phyloP scores from a whole-genome alignment of 129 eudicot species.

The Artemisia tridentata region DNA sequence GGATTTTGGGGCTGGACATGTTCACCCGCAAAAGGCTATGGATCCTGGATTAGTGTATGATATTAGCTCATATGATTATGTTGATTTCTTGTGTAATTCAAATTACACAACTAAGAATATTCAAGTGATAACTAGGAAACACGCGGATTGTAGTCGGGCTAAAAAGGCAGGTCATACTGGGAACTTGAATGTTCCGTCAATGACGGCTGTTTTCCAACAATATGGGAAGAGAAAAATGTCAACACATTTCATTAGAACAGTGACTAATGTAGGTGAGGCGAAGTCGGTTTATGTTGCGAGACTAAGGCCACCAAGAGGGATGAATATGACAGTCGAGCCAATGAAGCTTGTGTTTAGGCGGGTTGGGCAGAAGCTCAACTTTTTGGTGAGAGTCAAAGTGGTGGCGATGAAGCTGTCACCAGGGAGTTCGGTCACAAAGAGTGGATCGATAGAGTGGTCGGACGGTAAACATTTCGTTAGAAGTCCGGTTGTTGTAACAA shows the following conservation, averaged over 20 bases:
- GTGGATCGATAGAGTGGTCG: conserved; percentile 76
- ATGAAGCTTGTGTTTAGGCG: conserved; percentile 60
- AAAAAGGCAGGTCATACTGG: conserved; percentile 77
- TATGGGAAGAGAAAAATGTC: conserved; percentile 67
- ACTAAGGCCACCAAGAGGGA: conserved; percentile 57
- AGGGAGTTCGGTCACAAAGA: conserved; percentile 59
- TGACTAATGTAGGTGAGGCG: conserved; percentile 70
- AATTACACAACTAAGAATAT: conserved; percentile 69
- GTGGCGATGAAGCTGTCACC: conserved; percentile 57
- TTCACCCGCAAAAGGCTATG: conserved; percentile 86
- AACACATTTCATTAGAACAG: conserved; percentile 71
- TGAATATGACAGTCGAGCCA: conserved; percentile 69
- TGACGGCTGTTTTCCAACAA: conserved; percentile 73
- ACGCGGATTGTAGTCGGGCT: conserved; percentile 56
- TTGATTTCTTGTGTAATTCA: conserved; percentile 77
- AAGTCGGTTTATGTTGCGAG: conserved; percentile 57
- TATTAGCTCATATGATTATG: conserved; percentile 60
- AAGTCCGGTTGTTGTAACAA: conserved; percentile 78
- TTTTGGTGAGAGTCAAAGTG: conserved; percentile 68
- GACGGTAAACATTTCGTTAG: conserved; percentile 77
- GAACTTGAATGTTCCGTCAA: conserved; percentile 73
- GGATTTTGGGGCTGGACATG: conserved; percentile 96
- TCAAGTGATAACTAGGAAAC: conserved; percentile 56
- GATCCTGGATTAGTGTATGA: conserved; percentile 90
- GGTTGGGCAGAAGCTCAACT: conserved; percentile 72